Evolutionary conservation across 139 green algal species (phyloP), one percentile per base, ranked within the genome.

Genomic region (Tetraselmis chui): DNA sequence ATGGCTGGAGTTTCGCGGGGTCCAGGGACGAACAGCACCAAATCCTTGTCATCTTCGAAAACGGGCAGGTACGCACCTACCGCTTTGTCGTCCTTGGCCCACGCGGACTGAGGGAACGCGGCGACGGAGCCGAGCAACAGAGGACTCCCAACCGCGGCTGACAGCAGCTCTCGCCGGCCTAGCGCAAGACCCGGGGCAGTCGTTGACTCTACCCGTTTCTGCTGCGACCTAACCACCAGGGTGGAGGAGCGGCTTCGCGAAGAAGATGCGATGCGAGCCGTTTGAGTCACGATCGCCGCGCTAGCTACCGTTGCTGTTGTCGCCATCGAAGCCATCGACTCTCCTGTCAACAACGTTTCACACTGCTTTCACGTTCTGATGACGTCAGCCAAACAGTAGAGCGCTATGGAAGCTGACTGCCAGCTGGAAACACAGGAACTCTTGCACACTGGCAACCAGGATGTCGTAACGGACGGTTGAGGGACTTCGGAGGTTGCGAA

Each of bases 1-100:
- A 80, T 80, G 29, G 77, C 77, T 23, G 77, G 77, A 18, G 77
- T 80, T 29, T 80, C 77, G 22, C 29, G n/a, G 77, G 24, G 24
- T 31, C 28, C 32, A 31, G 77, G 77, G 28, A 80, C 77, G n/a
- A 80, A 80, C 23, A 67, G 45, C 45, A 67, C 45, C 18, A 67
- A 18, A 18, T 67, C 45, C 11, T 18, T 67, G 45, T 67, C 45
- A 25, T 67, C 45, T 18, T 67, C 45, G 45, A 25, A 67, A 5
- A 67, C 45, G 11, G 45, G 45, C 45, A 67, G 45, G 18, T 67
- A 67, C 11, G 45, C 45, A 18, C 45, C 45, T 18, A 67, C 45
- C 11, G 5, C 18, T 18, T 67, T 67, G 45, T 67, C 45, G 45
- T 67, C 45, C 45, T 67, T 67, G 45, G 45, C 45, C 45, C 5